Conservation (phyloP, 1,139 yeast genomes). For the Scheffersomyces parashehatae region DNA sequence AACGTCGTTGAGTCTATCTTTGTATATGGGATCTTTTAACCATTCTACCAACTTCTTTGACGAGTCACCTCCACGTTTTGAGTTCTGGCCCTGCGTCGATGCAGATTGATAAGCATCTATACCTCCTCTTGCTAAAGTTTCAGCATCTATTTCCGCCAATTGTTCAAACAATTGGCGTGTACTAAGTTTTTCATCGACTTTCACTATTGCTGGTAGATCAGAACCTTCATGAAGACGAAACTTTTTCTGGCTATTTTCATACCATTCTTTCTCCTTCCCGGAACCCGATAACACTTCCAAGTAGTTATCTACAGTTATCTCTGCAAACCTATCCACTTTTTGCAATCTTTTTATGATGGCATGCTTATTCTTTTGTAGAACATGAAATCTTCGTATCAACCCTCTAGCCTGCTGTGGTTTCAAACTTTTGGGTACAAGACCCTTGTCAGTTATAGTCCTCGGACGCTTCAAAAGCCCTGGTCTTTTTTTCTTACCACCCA, state of each 20-base stretch:
- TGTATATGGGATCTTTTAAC: constrained; percentile 37
- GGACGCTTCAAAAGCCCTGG: constrained; percentile 24
- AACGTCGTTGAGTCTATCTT: constrained; percentile 12
- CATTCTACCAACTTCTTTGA: constrained; percentile 73
- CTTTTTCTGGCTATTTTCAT: too few relatives aligned
- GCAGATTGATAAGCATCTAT: constrained; percentile 80
- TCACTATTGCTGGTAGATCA: background rate
- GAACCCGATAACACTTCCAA: background rate
- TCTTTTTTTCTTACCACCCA: constrained; percentile 10
- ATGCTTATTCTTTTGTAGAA: constrained; percentile 52
- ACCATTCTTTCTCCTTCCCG: too few relatives aligned
- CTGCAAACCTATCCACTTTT: constrained; percentile 13
- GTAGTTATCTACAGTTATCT: constrained; percentile 29
- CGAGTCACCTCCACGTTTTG: constrained; percentile 85
- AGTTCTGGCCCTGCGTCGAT: constrained; percentile 79
- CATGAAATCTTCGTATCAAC: constrained; percentile 68
- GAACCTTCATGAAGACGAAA: too few relatives aligned
- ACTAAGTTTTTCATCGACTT: background rate
- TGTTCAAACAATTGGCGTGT: constrained; percentile 19
- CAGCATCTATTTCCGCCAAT: constrained; percentile 59
- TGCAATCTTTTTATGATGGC: constrained; percentile 31
- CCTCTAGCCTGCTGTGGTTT: constrained; percentile 70
- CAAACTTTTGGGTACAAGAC: constrained; percentile 31
- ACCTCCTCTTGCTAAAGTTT: constrained; percentile 66
- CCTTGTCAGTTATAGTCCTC: constrained; percentile 19